A percentile compares a stretch with the other conserved stretches of the same genome.
Evolutionary conservation across 1,284 basidiomycete genomes (phyloP).

Genomic region (Xerocomus nothofagi): DNA sequence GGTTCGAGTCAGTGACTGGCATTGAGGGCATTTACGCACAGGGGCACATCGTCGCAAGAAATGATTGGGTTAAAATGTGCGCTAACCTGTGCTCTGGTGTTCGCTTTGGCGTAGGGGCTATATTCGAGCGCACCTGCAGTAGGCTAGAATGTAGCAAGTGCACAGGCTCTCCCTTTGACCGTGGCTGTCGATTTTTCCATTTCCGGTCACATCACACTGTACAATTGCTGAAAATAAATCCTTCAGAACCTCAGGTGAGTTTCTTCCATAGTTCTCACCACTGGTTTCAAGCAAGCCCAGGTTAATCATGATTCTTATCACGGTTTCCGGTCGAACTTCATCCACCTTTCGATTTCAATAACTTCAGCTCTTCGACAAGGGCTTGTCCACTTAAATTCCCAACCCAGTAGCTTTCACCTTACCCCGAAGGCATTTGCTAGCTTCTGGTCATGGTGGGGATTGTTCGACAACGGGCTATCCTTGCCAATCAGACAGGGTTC

Average conservation of each 20-base stretch:
- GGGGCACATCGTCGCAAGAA: constrained; percentile 23
- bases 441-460: constrained; percentile 90
- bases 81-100: constrained; percentile 88
- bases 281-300: constrained; percentile 33
- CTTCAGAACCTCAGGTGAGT: constrained; percentile 52
- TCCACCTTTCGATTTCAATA: constrained; percentile 90
- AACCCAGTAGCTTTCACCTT: constrained; percentile 80
- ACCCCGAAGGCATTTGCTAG: constrained; percentile 86
- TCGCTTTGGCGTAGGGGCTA: constrained; percentile 87
- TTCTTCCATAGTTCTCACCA: not conserved
- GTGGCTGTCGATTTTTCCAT: constrained; percentile 79
- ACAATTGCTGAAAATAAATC: constrained; percentile 54
- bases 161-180: constrained; percentile 65
- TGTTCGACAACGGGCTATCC: constrained; percentile 81
- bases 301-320: constrained; percentile 75
- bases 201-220: constrained; percentile 87
- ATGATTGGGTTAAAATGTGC: constrained; percentile 56
- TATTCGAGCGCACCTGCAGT: constrained; percentile 80
- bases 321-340: constrained; percentile 91
- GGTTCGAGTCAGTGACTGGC: constrained; percentile 21
- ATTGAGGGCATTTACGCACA: constrained; percentile 17
- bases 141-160: constrained; percentile 71
- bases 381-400: constrained; percentile 19
- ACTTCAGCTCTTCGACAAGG: constrained; percentile 54
- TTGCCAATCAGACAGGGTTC: constrained; percentile 87